A percentile compares a stretch with the other conserved stretches of the same genome.
Evolutionary conservation across 768 basidiomycete genomes (phyloP).

Genomic region (Aureoboletus auriporus): DNA sequence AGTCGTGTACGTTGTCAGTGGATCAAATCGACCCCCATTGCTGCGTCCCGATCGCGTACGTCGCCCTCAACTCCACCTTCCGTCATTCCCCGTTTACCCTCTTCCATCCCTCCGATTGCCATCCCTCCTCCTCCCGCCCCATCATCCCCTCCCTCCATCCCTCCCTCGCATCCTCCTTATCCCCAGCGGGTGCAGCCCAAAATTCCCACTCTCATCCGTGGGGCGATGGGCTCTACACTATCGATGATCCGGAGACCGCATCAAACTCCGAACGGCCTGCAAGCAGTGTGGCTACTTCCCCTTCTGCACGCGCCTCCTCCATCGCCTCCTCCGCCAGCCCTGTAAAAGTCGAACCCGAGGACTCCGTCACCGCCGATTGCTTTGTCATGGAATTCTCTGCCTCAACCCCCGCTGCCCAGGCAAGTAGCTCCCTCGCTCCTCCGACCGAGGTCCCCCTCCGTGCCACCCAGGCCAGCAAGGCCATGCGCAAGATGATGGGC

Average conservation of each 20-base stretch:
- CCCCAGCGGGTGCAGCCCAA: constrained; percentile 12
- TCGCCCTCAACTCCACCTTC: constrained; percentile 16
- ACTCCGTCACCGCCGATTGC: constrained; percentile 22
- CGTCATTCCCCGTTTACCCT: constrained; percentile 22
- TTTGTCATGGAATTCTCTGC: constrained; percentile 35
- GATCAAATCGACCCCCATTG: no score
- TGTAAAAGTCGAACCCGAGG: constrained; percentile 32
- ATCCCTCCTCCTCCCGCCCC: constrained; percentile 14
- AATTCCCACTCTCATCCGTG: constrained; percentile 19
- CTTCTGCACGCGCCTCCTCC: constrained; percentile 33
- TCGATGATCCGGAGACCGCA: constrained; percentile 31
- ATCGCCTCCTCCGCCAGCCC: constrained; percentile 28
- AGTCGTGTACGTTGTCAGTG: no score
- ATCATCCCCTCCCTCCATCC: constrained; percentile 13
- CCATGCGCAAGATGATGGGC: constrained; percentile 76
- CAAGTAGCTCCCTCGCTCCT: constrained; percentile 40
- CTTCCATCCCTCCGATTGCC: constrained; percentile 22
- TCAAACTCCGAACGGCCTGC: constrained; percentile 33
- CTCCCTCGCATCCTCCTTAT: constrained; percentile 16
- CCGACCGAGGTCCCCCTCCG: constrained; percentile 70
- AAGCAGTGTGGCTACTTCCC: constrained; percentile 32
- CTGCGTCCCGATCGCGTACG: no score
- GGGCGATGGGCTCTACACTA: constrained; percentile 31
- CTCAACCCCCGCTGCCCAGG: constrained; percentile 29
- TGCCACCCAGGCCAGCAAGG: constrained; percentile 65